Evolutionary conservation across 2,329 filamentous ascomycete species (phyloP).

Genomic region (Aureobasidium uvarum): DNA sequence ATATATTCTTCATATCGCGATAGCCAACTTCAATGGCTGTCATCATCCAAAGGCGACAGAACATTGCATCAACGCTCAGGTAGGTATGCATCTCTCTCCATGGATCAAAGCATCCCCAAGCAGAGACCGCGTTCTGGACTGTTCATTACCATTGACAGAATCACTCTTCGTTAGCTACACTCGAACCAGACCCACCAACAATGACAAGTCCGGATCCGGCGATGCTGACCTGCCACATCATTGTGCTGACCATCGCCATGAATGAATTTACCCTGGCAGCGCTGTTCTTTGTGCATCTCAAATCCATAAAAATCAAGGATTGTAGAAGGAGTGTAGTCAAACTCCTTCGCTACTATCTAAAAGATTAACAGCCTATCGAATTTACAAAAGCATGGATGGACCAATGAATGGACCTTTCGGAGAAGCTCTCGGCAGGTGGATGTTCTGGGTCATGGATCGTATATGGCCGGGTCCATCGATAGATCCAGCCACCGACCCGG

Average conservation of each 20-base stretch:
- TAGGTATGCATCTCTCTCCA: not conserved
- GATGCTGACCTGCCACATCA: not conserved
- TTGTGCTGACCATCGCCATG: not conserved
- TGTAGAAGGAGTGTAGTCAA: no score
- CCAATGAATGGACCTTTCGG: not conserved
- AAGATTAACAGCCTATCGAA: not conserved
- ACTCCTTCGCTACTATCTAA: not conserved
- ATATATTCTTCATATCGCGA: not conserved
- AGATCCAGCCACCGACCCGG: no score
- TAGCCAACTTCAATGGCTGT: not conserved
- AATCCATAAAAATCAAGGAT: not conserved
- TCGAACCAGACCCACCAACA: not conserved
- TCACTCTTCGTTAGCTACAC: not conserved
- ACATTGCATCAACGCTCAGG: not conserved
- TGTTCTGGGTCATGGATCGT: not conserved
- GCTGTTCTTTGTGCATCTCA: not conserved
- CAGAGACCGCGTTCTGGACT: not conserved
- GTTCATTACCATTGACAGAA: not conserved
- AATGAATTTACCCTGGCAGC: not conserved
- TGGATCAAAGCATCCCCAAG: not conserved
- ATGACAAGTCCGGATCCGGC: not conserved
- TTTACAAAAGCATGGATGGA: not conserved
- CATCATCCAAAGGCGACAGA: not conserved
- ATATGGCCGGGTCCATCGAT: not conserved
- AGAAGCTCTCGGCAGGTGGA: not conserved